Evolutionary conservation across 2,329 filamentous ascomycete genomes (phyloP).

Genomic region (Polychaeton citri): DNA sequence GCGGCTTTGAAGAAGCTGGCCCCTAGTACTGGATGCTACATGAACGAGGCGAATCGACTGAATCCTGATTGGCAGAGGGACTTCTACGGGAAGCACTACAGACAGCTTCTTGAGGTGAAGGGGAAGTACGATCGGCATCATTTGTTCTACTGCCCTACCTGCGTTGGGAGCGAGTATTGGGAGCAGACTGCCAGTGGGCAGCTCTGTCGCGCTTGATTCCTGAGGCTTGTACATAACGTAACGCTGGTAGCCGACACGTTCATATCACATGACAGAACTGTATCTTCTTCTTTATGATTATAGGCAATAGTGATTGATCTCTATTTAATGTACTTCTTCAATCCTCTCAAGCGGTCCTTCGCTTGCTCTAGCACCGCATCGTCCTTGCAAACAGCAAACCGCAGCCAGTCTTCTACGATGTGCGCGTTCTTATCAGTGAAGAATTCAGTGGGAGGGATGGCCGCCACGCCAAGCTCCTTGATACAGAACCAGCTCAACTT

Average conservation of each 20-base stretch:
- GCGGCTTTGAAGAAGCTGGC: constrained; percentile 23
- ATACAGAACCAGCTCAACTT: constrained; percentile 95
- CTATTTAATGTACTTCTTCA: constrained; percentile 34
- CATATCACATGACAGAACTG: no score
- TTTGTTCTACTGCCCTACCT: constrained; percentile 12
- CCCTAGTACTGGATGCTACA: constrained; percentile 29
- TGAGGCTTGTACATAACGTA: no score
- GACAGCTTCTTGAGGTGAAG: constrained; percentile 16
- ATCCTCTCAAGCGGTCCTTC: constrained; percentile 34
- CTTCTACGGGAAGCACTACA: constrained; percentile 24
- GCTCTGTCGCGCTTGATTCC: no score
- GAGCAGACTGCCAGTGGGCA: no score
- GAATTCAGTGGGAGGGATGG: constrained; percentile 94
- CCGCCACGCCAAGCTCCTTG: constrained; percentile 87
- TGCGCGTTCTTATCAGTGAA: constrained; percentile 75
- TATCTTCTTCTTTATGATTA: no score
- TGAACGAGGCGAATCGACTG: constrained; percentile 31
- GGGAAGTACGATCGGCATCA: constrained; percentile 18
- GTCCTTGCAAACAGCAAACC: constrained; percentile 93
- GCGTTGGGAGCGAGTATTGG: constrained; percentile 13
- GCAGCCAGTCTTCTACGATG: constrained; percentile 82
- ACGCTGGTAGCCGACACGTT: no score
- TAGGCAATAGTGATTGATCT: no score
- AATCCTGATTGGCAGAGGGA: constrained; percentile 21
- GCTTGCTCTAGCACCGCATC: constrained; percentile 55